A percentile compares a stretch with the other conserved stretches of the same genome.
These are phyloP conservation scores for Lavandula angustifolia DNA, from an alignment of 257 asterid species.

Conservation along the genomic window DNA sequence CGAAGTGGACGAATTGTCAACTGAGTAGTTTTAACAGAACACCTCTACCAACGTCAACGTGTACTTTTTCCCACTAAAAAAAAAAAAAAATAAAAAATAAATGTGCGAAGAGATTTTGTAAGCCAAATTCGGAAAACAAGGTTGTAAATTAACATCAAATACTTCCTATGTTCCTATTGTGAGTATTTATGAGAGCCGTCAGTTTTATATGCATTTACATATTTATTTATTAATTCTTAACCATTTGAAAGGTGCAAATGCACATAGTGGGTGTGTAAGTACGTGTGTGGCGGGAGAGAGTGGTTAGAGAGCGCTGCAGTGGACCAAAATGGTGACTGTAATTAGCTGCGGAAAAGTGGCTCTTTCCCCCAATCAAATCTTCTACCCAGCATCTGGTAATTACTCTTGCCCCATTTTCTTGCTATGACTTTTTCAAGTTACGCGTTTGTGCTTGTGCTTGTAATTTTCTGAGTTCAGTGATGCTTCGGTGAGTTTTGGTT, in stretches of 20 bases:
- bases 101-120: not conserved
- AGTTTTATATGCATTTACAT: not conserved
- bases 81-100: no score
- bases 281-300: constrained; percentile 32
- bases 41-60: no score
- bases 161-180: not conserved
- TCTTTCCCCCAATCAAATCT: constrained; percentile 59
- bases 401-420: not conserved
- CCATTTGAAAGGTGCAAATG: not conserved
- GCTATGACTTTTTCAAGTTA: not conserved
- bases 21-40: no score
- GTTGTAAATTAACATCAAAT: not conserved
- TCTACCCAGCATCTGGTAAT: constrained; percentile 56
- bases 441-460: no score
- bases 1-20: no score
- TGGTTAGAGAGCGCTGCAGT: constrained; percentile 22
- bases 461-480: not conserved
- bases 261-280: constrained; percentile 21
- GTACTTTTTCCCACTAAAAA: no score
- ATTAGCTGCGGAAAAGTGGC: constrained; percentile 57
- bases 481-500: not conserved
- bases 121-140: not conserved
- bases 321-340: constrained; percentile 61
- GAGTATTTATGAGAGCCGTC: not conserved
- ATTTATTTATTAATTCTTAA: not conserved